Base-by-base conservation (phyloP, 208 protist species). In the Leishmania major region DNA sequence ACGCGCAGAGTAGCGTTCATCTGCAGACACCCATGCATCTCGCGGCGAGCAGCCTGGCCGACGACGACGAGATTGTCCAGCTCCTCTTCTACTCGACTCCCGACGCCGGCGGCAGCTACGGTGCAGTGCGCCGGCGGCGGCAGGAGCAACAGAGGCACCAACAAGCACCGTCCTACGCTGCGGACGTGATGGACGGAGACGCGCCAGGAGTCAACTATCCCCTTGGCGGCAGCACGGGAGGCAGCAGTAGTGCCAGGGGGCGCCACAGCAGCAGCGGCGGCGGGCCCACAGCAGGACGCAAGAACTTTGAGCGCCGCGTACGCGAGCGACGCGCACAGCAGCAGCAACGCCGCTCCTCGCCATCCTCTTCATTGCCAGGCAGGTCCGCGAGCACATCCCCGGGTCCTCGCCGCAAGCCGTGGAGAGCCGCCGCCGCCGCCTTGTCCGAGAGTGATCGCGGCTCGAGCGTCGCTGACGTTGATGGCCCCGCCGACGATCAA, bases 11-110 rank as follows among this genome's bases (percentile, higher is more conserved):
- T 72, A 77, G 75, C 22, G 67, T 79, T 13, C 86, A 83, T n/a
- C 82, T 95, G 8, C 77, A 89, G 40, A 95, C 94, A 0, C 92
- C 92, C 4, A 78, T 93, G 67, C 90, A 95, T 75, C 79, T 94
- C 77, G 92, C 92, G 8, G 88, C 89, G 22, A 74, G 13, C 66
- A 84, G 60, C 80, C 78, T 78, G 78, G 87, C 40, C 45, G 83
- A 80, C 69, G 59, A 13, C 0, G 75, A 82, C 5, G 88, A 89
- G 60, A 72, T 92, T 5, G 19, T 90, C 3, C 67, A 84, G 60
- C 77, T 90, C 35, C 53, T 90, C 77, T 91, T 93, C 74, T 83
- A 87, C 77, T 76, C 45, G 59, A 43, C 72, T 45, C 77, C 78
- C 15, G 71, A 75, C 28, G 64, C 17, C 13, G 79, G 60, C 19